A percentile compares a stretch with the other conserved stretches of the same genome.
Evolutionary conservation across 768 basidiomycete genomes (phyloP).

Genomic region (Collybia sp.): DNA sequence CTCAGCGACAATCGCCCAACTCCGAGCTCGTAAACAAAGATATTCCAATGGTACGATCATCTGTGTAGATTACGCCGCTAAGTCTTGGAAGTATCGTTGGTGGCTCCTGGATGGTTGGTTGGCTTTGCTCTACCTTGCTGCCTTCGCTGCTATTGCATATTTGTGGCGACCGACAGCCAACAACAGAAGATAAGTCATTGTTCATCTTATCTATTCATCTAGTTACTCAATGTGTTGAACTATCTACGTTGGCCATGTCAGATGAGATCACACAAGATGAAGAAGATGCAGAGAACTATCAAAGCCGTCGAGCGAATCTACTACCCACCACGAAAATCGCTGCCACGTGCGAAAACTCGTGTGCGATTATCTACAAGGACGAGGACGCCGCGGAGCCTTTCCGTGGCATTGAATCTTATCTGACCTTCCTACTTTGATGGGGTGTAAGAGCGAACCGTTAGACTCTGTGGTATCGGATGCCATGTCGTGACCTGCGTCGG

Average conservation of each 20-base stretch:
- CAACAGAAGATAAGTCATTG: constrained; percentile 72
- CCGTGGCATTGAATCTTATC: too few relatives aligned
- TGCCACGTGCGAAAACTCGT: too few relatives aligned
- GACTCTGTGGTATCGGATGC: too few relatives aligned
- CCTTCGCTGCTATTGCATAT: constrained; percentile 79
- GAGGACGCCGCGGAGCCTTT: too few relatives aligned
- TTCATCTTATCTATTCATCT: constrained; percentile 11
- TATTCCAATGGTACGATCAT: too few relatives aligned
- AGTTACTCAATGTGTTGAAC: constrained; percentile 15
- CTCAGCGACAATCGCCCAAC: constrained; percentile 82
- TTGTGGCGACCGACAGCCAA: constrained; percentile 92
- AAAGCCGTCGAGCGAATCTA: too few relatives aligned
- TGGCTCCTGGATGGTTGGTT: constrained; percentile 96
- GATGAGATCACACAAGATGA: constrained; percentile 96
- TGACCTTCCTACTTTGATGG: too few relatives aligned
- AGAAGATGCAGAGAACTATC: constrained; percentile 89
- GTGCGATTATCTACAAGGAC: too few relatives aligned
- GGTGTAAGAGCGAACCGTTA: too few relatives aligned
- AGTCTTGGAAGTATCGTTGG: constrained; percentile 89
- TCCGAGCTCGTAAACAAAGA: constrained; percentile 79
- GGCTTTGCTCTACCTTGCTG: constrained; percentile 78
- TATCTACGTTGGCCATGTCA: constrained; percentile 83
- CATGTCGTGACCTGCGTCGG: too few relatives aligned
- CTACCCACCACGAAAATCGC: too few relatives aligned
- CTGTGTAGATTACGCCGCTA: constrained; percentile 78